phyloP scores from a whole-genome alignment of 192 early-diverging fungal species.

The Diversispora eburnea region DNA sequence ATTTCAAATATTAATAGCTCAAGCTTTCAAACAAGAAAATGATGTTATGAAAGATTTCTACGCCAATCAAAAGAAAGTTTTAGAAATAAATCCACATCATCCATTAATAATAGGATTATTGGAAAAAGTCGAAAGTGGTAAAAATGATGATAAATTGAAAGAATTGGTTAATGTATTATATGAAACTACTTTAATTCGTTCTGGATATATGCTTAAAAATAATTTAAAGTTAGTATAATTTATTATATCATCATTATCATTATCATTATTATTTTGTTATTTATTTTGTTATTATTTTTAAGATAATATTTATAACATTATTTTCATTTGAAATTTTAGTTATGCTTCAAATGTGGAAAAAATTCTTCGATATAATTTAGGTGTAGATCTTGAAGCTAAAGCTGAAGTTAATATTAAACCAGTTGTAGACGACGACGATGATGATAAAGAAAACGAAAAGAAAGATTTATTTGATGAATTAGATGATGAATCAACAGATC shows the following conservation, averaged over 20 bases:
- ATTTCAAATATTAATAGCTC: constrained; percentile 30
- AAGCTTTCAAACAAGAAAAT: constrained; percentile 51
- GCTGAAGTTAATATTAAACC: constrained; percentile 28
- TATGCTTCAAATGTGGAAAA: constrained; percentile 51
- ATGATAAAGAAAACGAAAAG: constrained; percentile 15
- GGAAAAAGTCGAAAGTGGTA: constrained; percentile 45
- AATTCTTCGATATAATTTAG: constrained; percentile 49
- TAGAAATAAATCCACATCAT: constrained; percentile 68
- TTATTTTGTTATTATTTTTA: constrained; percentile 14
- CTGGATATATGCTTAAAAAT: constrained; percentile 59
- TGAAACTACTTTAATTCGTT: constrained; percentile 61
- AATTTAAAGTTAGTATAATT: constrained; percentile 35
- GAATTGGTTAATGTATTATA: constrained; percentile 55
- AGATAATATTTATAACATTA: not conserved
- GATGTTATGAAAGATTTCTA: constrained; percentile 46
- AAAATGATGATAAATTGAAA: constrained; percentile 43
- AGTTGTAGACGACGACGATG: constrained; percentile 13
- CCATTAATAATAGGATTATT: constrained; percentile 57
- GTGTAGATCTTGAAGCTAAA: constrained; percentile 43
- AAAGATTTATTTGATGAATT: constrained; percentile 19
- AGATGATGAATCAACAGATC: constrained; percentile 5
- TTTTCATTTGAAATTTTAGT: constrained; percentile 1
- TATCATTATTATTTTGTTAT: constrained; percentile 9
- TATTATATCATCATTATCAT: not conserved
- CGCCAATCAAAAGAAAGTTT: constrained; percentile 57